Base-by-base conservation (phyloP, 768 basidiomycete species). In the Austroboletus eburneus region DNA sequence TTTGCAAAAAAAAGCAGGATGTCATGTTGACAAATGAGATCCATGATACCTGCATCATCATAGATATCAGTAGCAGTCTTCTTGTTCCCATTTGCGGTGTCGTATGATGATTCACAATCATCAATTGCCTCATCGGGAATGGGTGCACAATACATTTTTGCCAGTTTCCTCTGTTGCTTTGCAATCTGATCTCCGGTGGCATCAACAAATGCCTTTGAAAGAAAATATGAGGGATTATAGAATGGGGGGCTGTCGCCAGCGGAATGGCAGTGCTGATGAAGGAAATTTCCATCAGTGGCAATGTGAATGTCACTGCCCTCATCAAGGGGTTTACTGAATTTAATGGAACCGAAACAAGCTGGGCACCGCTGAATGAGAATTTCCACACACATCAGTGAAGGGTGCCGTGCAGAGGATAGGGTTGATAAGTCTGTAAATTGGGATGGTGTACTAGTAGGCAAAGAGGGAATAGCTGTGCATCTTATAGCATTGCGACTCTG, bases 271-370 rank as follows among this genome's bases (percentile, higher is more conserved):
- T 76, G 72, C 0, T 61, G 51, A 44, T 74, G 69, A 39, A 69
- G 65, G 48, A 73, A 73, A 32, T 70, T 72, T 0, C 69, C 69
- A 56, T 74, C 70, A 0, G 58, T 56, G 0, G 60, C 60, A 1
- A 74, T 50, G 32, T 72, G 69, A 9, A 73, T 55, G 44, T 74
- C 69, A 2, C 59, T 65, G 0, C 72, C 69, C 5, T 44, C 20
- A 12, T 17, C 5, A 2, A 52, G 34, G 1, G 44, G 18, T 4
- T 46, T 39, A 0, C 60, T 54, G 36, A 52, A 57, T 1, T 4
- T 10, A 3, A 9, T 34, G 3, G 50, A 58, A 6, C 51, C 53
- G 18, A 59, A 62, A 8, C 70, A 74, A 1, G 64, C 62, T 1
- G 70, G 61, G 37, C 68, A 69, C 2, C 59, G 54, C 16, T 61